phyloP scores from a whole-genome alignment of 2,329 filamentous ascomycete genomes.

The Claviceps sp. region DNA sequence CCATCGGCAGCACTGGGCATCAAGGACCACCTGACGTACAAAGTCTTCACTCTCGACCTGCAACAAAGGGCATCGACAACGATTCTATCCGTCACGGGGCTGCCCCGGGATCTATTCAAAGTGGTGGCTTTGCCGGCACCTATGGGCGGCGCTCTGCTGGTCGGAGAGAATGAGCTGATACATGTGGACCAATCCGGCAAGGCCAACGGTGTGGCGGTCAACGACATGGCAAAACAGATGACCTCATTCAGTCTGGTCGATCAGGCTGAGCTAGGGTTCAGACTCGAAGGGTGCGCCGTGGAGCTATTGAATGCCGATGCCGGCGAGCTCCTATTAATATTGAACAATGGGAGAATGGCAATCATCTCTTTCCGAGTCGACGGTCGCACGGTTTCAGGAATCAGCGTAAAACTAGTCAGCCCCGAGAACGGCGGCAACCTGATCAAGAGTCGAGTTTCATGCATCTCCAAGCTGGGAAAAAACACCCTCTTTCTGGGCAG shows the following conservation, averaged over 20 bases:
- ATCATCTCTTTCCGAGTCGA: slow-evolving; percentile 76
- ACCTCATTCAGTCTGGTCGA: slow-evolving; percentile 79
- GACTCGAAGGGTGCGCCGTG: slow-evolving; percentile 67
- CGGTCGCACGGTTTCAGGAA: slow-evolving; percentile 78
- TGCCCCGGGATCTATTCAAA: slow-evolving; percentile 77
- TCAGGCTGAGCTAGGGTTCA: slow-evolving; percentile 67
- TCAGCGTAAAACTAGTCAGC: slow-evolving; percentile 56
- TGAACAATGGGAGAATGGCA: slow-evolving; percentile 61
- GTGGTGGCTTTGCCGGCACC: slow-evolving; percentile 74
- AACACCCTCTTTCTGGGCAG: slow-evolving; percentile 73
- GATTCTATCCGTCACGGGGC: slow-evolving; percentile 69
- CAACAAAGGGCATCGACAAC: slow-evolving; percentile 89
- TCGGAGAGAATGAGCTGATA: slow-evolving; percentile 82
- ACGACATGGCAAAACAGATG: slow-evolving; percentile 70
- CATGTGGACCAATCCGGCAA: slow-evolving; percentile 95
- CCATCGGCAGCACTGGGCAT: slow-evolving; percentile 68
- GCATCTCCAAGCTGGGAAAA: slow-evolving; percentile 53
- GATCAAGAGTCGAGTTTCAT: slow-evolving; percentile 51
- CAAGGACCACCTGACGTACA: slow-evolving; percentile 78
- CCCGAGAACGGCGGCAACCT: slow-evolving; percentile 48
- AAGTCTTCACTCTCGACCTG: slow-evolving; percentile 88
- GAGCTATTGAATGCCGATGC: slow-evolving; percentile 63
- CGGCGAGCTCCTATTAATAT: slow-evolving; percentile 73
- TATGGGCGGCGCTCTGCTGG: slow-evolving; percentile 74
- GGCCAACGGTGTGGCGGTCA: slow-evolving; percentile 82